Percentiles rank a stretch among this genome's conserved stretches.
Conservation (phyloP, 2,329 filamentous ascomycete species). For the Ascochyta koolunga region DNA sequence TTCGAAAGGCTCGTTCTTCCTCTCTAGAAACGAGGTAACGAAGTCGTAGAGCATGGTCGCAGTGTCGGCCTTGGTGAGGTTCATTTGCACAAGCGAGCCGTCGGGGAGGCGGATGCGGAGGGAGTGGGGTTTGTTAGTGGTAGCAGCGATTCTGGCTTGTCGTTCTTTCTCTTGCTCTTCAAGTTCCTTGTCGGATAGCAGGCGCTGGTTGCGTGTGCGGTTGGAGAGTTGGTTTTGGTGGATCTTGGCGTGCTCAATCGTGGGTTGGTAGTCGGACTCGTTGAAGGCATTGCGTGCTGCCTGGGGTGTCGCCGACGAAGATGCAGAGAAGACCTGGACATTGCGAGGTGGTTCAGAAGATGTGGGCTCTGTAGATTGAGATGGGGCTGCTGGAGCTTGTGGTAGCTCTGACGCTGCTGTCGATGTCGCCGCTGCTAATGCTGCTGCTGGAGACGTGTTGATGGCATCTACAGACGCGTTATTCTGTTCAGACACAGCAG, state of each 20-base stretch:
- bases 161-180: slow-evolving; percentile 71
- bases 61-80: slow-evolving; percentile 71
- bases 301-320: slow-evolving; percentile 73
- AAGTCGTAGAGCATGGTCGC: slow-evolving; percentile 75
- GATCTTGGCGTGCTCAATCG: slow-evolving; percentile 74
- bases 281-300: slow-evolving; percentile 72
- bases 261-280: slow-evolving; percentile 78
- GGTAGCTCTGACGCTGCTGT: slow-evolving; percentile 24
- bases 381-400: slow-evolving; percentile 16
- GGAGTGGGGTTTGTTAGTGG: slow-evolving; percentile 66
- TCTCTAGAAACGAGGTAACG: slow-evolving; percentile 73
- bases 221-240: slow-evolving; percentile 72
- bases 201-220: slow-evolving; percentile 72
- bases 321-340: slow-evolving; percentile 78
- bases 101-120: slow-evolving; percentile 89
- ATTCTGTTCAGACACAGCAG: slow-evolving; percentile 23
- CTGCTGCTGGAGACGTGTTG: slow-evolving; percentile 26
- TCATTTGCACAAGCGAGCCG: slow-evolving; percentile 75
- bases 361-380: slow-evolving; percentile 18
- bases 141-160: slow-evolving; percentile 67
- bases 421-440: slow-evolving; percentile 30
- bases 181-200: slow-evolving; percentile 83
- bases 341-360: slow-evolving; percentile 47
- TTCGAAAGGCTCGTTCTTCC: slow-evolving; percentile 70
- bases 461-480: slow-evolving; percentile 22